A percentile compares a stretch with the other conserved stretches of the same genome.
Evolutionary conservation across 257 asterid species (phyloP).

Genomic region (Rehmannia glutinosa): DNA sequence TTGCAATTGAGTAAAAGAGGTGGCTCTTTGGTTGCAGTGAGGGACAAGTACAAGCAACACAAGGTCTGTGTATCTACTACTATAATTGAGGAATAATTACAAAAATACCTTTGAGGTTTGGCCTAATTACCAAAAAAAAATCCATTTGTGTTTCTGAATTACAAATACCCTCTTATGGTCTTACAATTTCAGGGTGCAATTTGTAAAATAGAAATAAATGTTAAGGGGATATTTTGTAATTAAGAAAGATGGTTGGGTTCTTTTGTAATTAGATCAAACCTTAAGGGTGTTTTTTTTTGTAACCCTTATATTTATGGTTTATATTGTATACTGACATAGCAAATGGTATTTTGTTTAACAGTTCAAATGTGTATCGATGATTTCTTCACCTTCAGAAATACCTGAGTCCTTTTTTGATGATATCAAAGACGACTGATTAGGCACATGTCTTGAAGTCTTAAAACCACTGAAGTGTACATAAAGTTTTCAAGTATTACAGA

Average conservation of each 20-base stretch:
- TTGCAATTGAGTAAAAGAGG: constrained; percentile 61
- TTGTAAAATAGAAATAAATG: too few relatives aligned
- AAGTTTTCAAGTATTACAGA: background rate
- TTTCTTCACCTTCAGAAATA: constrained; percentile 43
- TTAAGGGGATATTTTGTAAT: too few relatives aligned
- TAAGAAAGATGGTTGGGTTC: too few relatives aligned
- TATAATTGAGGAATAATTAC: too few relatives aligned
- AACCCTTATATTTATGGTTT: too few relatives aligned
- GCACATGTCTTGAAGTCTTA: background rate
- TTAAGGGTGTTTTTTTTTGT: background rate
- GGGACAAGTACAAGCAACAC: constrained; percentile 72
- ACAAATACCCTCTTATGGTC: too few relatives aligned
- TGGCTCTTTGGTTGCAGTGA: constrained; percentile 43
- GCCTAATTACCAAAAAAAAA: too few relatives aligned
- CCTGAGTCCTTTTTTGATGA: constrained; percentile 46
- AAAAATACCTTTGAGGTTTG: too few relatives aligned
- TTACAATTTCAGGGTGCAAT: too few relatives aligned
- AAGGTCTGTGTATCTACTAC: constrained; percentile 35
- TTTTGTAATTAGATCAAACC: too few relatives aligned
- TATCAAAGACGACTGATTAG: background rate
- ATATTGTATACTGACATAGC: background rate
- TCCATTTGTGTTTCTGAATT: too few relatives aligned
- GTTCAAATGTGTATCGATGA: constrained; percentile 67
- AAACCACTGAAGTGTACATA: background rate
- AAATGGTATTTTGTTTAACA: constrained; percentile 35